phyloP scores from a whole-genome alignment of 2,329 filamentous ascomycete species.

The Lachnellula subtilissima region DNA sequence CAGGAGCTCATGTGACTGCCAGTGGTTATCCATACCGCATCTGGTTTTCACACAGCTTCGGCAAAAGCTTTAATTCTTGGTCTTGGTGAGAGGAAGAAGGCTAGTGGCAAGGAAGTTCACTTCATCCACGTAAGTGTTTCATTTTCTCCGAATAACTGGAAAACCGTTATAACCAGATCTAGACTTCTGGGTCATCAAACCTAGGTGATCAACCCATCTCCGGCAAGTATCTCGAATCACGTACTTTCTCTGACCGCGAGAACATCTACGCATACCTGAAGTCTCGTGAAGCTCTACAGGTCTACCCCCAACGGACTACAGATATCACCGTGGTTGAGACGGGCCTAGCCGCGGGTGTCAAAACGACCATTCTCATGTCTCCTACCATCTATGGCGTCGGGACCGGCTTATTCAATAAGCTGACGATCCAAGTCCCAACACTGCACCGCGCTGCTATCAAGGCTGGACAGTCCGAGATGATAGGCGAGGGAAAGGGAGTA shows the following conservation, averaged over 20 bases:
- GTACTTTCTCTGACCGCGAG: conserved; percentile 39
- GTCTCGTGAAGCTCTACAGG: conserved; percentile 32
- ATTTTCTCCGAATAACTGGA: neutral
- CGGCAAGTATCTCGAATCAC: conserved; percentile 24
- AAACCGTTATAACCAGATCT: neutral
- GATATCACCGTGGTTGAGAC: conserved; percentile 40
- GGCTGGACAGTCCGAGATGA: conserved; percentile 25
- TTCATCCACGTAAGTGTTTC: conserved; percentile 34
- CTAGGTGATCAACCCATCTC: conserved; percentile 39
- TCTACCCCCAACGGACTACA: conserved; percentile 41
- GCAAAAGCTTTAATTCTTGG: conserved; percentile 40
- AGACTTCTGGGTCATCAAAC: conserved; percentile 41
- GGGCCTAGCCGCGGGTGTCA: conserved; percentile 36
- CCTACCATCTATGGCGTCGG: conserved; percentile 44
- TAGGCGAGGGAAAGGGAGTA: conserved; percentile 35
- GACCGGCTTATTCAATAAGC: conserved; percentile 36
- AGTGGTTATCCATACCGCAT: conserved; percentile 38
- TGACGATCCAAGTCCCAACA: conserved; percentile 36
- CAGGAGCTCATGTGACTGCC: neutral
- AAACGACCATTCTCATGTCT: conserved; percentile 42
- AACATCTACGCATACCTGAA: conserved; percentile 40
- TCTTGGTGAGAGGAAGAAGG: conserved; percentile 35
- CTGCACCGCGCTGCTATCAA: conserved; percentile 30
- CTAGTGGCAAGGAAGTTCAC: conserved; percentile 34
- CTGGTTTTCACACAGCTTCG: conserved; percentile 34